These are phyloP conservation scores for Sarocladiaceae sp. DNA, from an alignment of 2,329 filamentous ascomycete genomes.

Conservation along the genomic window DNA sequence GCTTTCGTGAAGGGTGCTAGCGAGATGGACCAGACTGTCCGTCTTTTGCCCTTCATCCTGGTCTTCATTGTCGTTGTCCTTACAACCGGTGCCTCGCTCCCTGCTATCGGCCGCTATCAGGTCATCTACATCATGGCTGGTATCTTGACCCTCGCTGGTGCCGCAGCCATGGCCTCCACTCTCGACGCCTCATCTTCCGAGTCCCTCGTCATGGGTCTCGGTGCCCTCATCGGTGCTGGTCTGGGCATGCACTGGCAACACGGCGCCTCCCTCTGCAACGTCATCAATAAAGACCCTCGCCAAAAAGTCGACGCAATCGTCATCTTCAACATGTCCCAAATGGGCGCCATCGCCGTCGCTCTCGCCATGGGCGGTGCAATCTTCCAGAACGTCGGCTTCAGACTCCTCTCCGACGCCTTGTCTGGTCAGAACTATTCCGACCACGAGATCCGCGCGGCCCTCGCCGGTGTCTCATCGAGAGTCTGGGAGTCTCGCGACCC, in stretches of 20 bases:
- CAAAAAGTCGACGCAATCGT: conserved; percentile 24
- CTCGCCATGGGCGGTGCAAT: conserved; percentile 24
- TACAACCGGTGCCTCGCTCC: conserved; percentile 32
- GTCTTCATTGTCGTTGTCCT: conserved; percentile 31
- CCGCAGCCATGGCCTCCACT: conserved; percentile 19
- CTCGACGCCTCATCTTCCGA: conserved; percentile 20
- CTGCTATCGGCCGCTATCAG: conserved; percentile 32
- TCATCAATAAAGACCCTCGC: conserved; percentile 21
- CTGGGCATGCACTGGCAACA: conserved; percentile 27
- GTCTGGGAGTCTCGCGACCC: conserved; percentile 17
- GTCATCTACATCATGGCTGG: conserved; percentile 25
- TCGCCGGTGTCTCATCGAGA: conserved; percentile 23
- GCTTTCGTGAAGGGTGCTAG: conserved; percentile 42
- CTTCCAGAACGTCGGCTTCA: conserved; percentile 27
- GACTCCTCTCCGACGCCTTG: conserved; percentile 17
- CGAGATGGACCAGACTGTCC: conserved; percentile 34
- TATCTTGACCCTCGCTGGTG: conserved; percentile 20
- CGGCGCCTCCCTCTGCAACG: conserved; percentile 24
- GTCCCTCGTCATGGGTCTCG: conserved; percentile 25
- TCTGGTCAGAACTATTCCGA: conserved; percentile 15
- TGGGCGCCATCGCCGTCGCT: conserved; percentile 22
- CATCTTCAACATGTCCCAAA: conserved; percentile 29
- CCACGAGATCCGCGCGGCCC: conserved; percentile 21
- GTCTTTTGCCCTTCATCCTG: conserved; percentile 38
- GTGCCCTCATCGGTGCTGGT: conserved; percentile 26